phyloP scores from a whole-genome alignment of 208 protist genomes.

The Novymonas esmeraldas region DNA sequence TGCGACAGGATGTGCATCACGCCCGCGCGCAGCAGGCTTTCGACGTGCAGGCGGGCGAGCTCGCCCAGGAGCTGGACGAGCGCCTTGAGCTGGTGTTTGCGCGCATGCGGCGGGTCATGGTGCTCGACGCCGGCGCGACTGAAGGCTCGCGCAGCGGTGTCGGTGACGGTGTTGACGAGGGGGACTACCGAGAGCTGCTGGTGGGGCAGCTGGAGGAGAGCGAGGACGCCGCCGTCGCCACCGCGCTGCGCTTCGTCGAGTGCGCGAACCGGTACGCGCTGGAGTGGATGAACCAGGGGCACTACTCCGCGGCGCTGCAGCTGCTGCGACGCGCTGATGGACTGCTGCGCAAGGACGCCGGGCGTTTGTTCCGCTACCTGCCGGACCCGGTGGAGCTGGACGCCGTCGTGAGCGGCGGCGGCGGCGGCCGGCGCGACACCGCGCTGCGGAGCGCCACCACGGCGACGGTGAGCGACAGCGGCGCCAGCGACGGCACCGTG shows the following conservation, averaged over 20 bases:
- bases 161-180: background rate
- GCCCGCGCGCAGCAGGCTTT: constrained; percentile 28
- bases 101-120: constrained; percentile 31
- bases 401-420: background rate
- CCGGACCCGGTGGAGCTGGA: constrained; percentile 33
- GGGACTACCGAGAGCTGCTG: constrained; percentile 9
- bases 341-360: constrained; percentile 43
- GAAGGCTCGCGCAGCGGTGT: background rate
- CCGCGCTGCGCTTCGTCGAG: constrained; percentile 25
- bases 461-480: constrained; percentile 1
- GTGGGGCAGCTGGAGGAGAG: constrained; percentile 22
- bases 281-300: constrained; percentile 58
- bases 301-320: constrained; percentile 62
- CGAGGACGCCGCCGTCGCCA: constrained; percentile 25
- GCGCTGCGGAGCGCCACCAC: no score
- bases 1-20: constrained; percentile 23
- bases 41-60: constrained; percentile 9
- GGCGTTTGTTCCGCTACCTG: constrained; percentile 48
- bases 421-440: no score
- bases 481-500: constrained; percentile 9
- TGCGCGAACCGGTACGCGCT: constrained; percentile 42
- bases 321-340: constrained; percentile 43
- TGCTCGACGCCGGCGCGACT: constrained; percentile 19
- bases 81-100: constrained; percentile 24
- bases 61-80: constrained; percentile 22